These are phyloP conservation scores for Silene uniflora DNA, from an alignment of 148 eudicot genomes.

Conservation along the genomic window DNA sequence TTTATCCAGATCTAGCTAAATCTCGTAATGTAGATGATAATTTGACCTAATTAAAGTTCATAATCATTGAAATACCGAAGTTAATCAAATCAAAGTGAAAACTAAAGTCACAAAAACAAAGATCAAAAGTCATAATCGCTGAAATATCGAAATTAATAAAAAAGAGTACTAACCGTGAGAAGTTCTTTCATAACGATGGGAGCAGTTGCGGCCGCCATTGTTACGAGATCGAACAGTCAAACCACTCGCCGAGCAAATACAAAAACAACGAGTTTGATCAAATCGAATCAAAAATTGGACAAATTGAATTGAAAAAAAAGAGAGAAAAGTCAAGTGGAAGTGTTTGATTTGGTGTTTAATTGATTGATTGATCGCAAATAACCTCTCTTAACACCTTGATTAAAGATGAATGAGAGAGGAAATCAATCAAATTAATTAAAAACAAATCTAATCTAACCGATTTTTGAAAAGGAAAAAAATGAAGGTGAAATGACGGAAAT, in stretches of 20 bases:
- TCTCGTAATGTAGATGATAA: slow-evolving; percentile 13
- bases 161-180: slow-evolving; percentile 59
- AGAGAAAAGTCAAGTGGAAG: slow-evolving; percentile 19
- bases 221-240: slow-evolving; percentile 35
- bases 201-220: slow-evolving; percentile 98
- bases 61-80: not conserved
- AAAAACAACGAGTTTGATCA: not conserved
- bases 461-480: not conserved
- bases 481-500: not conserved
- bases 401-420: slow-evolving; percentile 2
- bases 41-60: slow-evolving; percentile 12
- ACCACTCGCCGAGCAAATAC: not conserved
- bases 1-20: slow-evolving; percentile 29
- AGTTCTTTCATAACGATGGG: slow-evolving; percentile 95
- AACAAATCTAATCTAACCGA: slow-evolving; percentile 11
- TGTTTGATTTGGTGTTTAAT: not conserved
- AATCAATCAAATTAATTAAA: not conserved
- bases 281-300: slow-evolving; percentile 8
- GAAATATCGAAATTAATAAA: not conserved
- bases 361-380: slow-evolving; percentile 11
- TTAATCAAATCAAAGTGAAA: slow-evolving; percentile 11
- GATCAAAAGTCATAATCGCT: slow-evolving; percentile 6
- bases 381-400: not conserved
- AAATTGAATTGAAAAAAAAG: not conserved
- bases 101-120: not conserved